Base-by-base conservation (phyloP, 1,284 basidiomycete genomes). In the Tetrapyrgos nigripes region DNA sequence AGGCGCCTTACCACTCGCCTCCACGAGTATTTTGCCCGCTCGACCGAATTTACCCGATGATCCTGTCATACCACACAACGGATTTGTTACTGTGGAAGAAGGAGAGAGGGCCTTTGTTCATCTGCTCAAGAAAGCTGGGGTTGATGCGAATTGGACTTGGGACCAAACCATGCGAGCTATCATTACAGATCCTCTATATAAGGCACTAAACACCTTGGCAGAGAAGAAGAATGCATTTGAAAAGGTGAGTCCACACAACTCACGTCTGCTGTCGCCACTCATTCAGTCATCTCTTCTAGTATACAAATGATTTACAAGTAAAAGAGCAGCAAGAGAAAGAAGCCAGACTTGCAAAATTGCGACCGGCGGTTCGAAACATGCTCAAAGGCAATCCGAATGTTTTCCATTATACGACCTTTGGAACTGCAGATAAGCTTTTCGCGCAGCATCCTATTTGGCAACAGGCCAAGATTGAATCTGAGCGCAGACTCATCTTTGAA, bases 141-240 rank as follows among this genome's bases (percentile, higher is more conserved):
- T 99, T 50, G 93, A 95, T 76, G 87, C 92, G 49, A 88, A 84
- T 64, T 98, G 94, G 93, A 96, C 94, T 21, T 99, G 97, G 97
- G 97, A 99, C 74, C 89, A 94, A 76, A 96, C 96, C 49, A 97
- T 99, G 92, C 87, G 97, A 68, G 91, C 92, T 66, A 95, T 97
- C 74, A 96, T 99, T 76, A 98, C 96, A 66, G 97, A 99, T 79
- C 96, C 97, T 37, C 78, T 98, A 64, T 99, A 98, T 80, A 97
- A 96, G 79, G 92, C 95, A 50, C 81, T 99, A 61, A 94, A 93
- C 71, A 94, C 93, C 47, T 82, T 98, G 52, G 93, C 94, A 3
- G 95, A 99, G 77, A 96, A 97, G 79, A 98, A 98, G 76, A 81
- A 88, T 48, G 89, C 91, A 49, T 99, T 91, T 85, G 92, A 95